Evolutionary conservation across 495 filamentous ascomycete species (phyloP), one percentile per base, ranked within the genome.

Genomic region (Daldinia bambusicola): DNA sequence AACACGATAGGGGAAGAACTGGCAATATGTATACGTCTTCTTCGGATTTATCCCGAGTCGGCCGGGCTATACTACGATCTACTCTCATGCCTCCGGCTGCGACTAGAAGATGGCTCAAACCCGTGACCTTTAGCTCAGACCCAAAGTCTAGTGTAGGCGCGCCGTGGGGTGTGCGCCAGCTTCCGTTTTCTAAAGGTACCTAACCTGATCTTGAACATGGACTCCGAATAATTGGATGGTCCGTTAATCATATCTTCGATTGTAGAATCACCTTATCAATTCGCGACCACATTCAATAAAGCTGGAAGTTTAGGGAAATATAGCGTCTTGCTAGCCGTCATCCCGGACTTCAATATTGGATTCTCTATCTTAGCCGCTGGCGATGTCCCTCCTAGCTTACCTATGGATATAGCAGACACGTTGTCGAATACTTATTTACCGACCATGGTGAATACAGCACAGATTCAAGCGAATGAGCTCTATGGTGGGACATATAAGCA

Each of bases 71-170:
- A 55, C 78, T 90, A 37, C 79, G 79, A 32, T 86, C 80, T 9
- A 79, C 81, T 0, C 76, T 89, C 0, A 70, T 89, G 1, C 74
- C 81, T 0, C 77, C 81, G 0, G 68, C 79, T 13, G 66, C 78
- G 36, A 90, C 88, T 0, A 79, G 84, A 60, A 72, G 82, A 38
- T 90, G 86, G 88, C 66, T 91, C 48, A 88, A 87, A 63, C 88
- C 88, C 0, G 40, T 69, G 7, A 67, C 77, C 3, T 83, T 84
- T 43, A 86, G 84, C n/a, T 81, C 87, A 0, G 80, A 81, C 18
- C 74, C 84, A 0, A 75, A 63, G 0, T 74, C 79, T 1, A 74
- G 75, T 1, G 79, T 89, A 14, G 87, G 87, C 0, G 82, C 83
- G 8, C 89, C 89, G 0, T 90, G 87, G 87, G 89, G 89, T 20